Evolutionary conservation across 345 rosid species (phyloP).

Genomic region (Gossypium australe): DNA sequence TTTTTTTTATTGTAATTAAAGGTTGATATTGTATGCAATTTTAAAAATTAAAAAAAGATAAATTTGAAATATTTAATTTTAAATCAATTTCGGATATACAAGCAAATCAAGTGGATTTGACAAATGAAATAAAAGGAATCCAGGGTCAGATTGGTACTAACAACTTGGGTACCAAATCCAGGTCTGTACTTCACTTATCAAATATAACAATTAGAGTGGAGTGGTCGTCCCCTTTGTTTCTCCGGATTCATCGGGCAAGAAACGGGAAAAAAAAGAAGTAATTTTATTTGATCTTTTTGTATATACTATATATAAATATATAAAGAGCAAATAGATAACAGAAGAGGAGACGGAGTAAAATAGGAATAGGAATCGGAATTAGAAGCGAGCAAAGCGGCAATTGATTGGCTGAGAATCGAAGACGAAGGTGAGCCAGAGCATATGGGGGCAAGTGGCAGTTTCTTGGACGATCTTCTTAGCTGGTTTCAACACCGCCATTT

Average conservation of each 20-base stretch:
- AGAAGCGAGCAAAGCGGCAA: not conserved
- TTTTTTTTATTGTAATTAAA: too few species aligned
- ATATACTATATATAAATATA: not conserved
- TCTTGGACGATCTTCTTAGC: conserved; percentile 83
- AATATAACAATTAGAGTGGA: too few species aligned
- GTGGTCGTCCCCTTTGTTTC: not conserved
- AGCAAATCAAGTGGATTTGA: too few species aligned
- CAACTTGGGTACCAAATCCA: too few species aligned
- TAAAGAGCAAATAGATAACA: not conserved
- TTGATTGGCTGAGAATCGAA: not conserved
- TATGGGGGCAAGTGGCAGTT: conserved; percentile 68
- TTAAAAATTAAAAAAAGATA: too few species aligned
- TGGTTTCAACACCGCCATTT: conserved; percentile 67
- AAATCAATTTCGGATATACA: too few species aligned
- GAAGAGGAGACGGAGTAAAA: not conserved
- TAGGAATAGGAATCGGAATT: not conserved
- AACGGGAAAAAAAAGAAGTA: not conserved
- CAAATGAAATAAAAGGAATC: too few species aligned
- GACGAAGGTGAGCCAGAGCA: conserved; percentile 1
- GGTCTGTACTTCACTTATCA: too few species aligned
- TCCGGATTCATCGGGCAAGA: not conserved
- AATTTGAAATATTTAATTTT: too few species aligned
- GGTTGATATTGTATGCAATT: too few species aligned
- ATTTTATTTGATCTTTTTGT: not conserved
- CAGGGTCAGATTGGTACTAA: too few species aligned